Percentiles rank a stretch among this genome's conserved stretches.
These are phyloP conservation scores for Colletotrichum sp. DNA, from an alignment of 2,329 filamentous ascomycete genomes.

Conservation along the genomic window DNA sequence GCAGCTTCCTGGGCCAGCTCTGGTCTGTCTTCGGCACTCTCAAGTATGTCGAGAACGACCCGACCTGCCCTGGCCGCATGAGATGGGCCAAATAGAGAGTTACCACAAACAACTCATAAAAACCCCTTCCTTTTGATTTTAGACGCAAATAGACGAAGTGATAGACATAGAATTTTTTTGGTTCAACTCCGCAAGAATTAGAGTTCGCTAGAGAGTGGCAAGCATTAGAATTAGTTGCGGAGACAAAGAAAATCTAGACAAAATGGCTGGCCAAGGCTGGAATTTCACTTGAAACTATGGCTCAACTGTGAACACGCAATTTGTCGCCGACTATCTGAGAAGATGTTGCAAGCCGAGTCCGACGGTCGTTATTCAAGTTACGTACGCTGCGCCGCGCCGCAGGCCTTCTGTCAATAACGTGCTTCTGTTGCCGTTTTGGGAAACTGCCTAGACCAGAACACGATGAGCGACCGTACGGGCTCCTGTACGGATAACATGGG, in stretches of 20 bases:
- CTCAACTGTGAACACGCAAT: not conserved
- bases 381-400: not conserved
- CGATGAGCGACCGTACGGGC: not conserved
- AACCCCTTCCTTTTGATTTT: not conserved
- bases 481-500: not conserved
- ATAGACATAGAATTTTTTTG: constrained; percentile 2
- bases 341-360: not conserved
- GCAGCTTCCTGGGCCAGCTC: constrained; percentile 48
- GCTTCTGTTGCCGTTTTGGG: not conserved
- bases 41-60: constrained; percentile 51
- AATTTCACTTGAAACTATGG: not conserved
- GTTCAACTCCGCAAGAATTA: not conserved
- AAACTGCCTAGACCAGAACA: not conserved
- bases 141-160: not conserved
- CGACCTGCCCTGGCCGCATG: constrained; percentile 37
- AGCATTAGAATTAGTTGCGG: not conserved
- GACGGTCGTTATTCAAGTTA: not conserved
- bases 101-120: not conserved
- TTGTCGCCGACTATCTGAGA: not conserved
- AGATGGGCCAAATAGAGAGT: constrained; percentile 33
- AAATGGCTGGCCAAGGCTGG: not conserved
- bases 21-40: constrained; percentile 51
- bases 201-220: not conserved
- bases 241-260: not conserved
- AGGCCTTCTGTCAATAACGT: not conserved